phyloP scores from a whole-genome alignment of 495 filamentous ascomycete species.

The Margaritispora aquatica region DNA sequence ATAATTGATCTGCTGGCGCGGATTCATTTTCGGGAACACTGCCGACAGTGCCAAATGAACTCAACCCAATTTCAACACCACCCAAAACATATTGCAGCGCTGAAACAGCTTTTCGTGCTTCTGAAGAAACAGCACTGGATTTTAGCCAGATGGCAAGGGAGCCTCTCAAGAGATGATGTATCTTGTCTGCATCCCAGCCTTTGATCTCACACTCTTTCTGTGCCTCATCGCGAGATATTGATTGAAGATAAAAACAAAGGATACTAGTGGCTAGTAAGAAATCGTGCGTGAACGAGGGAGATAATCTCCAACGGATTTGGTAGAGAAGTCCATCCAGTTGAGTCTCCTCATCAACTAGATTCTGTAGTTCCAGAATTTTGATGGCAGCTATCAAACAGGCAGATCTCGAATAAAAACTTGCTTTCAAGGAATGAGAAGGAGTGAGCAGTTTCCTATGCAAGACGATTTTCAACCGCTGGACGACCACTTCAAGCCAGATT shows the following conservation, averaged over 20 bases:
- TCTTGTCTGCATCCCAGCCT: neutral
- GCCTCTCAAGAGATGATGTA: neutral
- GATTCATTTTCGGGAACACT: no score
- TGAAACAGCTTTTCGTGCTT: neutral
- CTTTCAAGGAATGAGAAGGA: neutral
- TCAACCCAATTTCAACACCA: no score
- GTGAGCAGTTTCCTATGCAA: constrained; percentile 31
- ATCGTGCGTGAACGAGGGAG: neutral
- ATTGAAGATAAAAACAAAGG: constrained; percentile 36
- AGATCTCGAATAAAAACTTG: neutral
- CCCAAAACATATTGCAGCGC: neutral
- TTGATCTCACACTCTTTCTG: neutral
- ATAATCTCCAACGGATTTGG: constrained; percentile 29
- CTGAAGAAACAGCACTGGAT: neutral
- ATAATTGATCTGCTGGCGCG: no score
- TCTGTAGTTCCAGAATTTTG: neutral
- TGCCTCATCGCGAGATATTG: constrained; percentile 39
- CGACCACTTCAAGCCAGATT: constrained; percentile 26
- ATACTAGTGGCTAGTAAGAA: constrained; percentile 11
- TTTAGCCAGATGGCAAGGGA: neutral
- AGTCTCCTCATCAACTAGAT: constrained; percentile 19
- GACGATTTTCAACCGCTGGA: constrained; percentile 24
- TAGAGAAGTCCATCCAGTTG: constrained; percentile 32
- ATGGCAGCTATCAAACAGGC: neutral
- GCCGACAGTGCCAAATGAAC: no score